Evolutionary conservation across 208 protist species (phyloP), one percentile per base, ranked within the genome.

Genomic region (Trypanosoma cruzi): DNA sequence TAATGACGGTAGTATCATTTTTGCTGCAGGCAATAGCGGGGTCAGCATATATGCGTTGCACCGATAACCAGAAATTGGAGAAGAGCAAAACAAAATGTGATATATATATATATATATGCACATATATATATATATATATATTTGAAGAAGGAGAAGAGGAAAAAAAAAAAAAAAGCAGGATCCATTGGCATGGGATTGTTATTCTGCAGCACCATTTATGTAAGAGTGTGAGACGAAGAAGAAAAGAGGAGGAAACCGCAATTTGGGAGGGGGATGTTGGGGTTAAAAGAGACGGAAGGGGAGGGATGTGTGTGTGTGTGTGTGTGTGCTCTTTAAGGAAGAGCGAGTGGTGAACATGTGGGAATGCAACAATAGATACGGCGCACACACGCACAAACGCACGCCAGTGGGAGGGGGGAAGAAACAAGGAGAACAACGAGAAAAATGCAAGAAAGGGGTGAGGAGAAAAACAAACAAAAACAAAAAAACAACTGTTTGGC

Each of bases 1-100:
- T 61, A 22, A 68, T 31, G 69, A 72, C 31, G 73, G 71, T 46
- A 73, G 58, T 5, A 62, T 80, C 18, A 26, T 88, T 28, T 88
- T 88, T 59, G 82, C 71, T 18, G 75, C 75, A 14, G 71, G 65
- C n/a, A 36, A 28, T 11, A 64, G 66, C 28, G 74, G 78, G 11
- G 49, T 88, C 44, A 59, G 28, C n/a, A 44, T 84, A 26, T 86
- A 64, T 44, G 59, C 36, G n/a, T 13, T 71, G 48, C 29, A 50
- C 10, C 46, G 56, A 18, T 64, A 75, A 48, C 64, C 18, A 64
- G 10, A 54, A 34, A 10, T 34, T 22, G 44, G 46, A 57, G 32
- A 50, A 31, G 7, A 67, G 20, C n/a, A 64, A 52, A 10, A 71
- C 13, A 14, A 48, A n/a, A n/a, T n/a, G n/a, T n/a, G n/a, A n/a